phyloP scores from a whole-genome alignment of 768 basidiomycete genomes.

The Termitomyces titanicus region DNA sequence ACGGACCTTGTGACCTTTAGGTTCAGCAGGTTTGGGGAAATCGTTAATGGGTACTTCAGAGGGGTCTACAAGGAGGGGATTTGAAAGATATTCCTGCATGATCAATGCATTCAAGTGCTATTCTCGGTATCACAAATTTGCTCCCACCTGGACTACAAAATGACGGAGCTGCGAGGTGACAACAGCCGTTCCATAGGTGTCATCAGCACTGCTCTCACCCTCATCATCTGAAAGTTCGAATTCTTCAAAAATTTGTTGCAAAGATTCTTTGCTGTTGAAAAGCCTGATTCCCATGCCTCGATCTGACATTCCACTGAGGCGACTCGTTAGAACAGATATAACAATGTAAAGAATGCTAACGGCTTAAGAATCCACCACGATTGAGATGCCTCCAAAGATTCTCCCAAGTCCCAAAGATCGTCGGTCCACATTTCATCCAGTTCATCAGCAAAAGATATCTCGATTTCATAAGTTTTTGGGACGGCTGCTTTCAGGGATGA shows the following conservation, averaged over 20 bases:
- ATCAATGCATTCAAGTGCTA: not conserved
- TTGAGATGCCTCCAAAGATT: constrained; percentile 45
- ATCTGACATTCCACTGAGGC: constrained; percentile 81
- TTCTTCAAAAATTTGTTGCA: constrained; percentile 72
- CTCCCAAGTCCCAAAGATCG: constrained; percentile 85
- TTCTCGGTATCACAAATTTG: not conserved
- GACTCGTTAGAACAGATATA: not conserved
- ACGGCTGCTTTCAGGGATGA: constrained; percentile 52
- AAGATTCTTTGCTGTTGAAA: constrained; percentile 71
- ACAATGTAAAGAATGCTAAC: constrained; percentile 25
- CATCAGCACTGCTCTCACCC: constrained; percentile 35
- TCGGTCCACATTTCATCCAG: constrained; percentile 91
- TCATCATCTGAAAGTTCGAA: constrained; percentile 67
- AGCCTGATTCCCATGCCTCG: constrained; percentile 92
- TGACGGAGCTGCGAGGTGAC: constrained; percentile 86
- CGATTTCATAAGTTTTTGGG: constrained; percentile 80
- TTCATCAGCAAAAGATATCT: constrained; percentile 89
- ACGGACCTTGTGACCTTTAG: constrained; percentile 59
- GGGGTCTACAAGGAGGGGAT: constrained; percentile 78
- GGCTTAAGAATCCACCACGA: constrained; percentile 97
- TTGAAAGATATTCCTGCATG: constrained; percentile 79
- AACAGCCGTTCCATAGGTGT: constrained; percentile 52
- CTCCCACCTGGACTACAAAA: constrained; percentile 88
- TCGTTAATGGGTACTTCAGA: constrained; percentile 34
- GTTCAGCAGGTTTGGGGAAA: constrained; percentile 14